These are phyloP conservation scores for Sugiyamaella paludigena DNA, from an alignment of 1,139 yeast genomes.

Conservation along the genomic window DNA sequence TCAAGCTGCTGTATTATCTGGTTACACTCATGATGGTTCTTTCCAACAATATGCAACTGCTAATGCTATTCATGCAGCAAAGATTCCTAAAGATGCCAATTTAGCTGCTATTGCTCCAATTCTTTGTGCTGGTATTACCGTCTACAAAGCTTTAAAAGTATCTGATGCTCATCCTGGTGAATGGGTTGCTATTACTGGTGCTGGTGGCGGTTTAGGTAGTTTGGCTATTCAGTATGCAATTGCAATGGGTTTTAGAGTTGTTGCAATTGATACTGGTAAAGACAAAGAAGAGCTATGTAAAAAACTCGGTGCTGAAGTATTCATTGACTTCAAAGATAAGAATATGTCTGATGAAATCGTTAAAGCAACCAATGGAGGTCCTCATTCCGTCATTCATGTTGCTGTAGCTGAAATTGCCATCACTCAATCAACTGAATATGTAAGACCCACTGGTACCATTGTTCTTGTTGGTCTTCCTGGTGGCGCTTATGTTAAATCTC, in stretches of 20 bases:
- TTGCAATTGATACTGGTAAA: conserved; percentile 74
- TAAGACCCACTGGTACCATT: conserved; percentile 72
- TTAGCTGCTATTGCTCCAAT: conserved; percentile 76
- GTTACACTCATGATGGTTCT: conserved; percentile 79
- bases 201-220: conserved; percentile 83
- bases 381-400: conserved; percentile 78
- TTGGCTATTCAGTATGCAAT: conserved; percentile 77
- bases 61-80: conserved; percentile 82
- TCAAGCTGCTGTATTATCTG: conserved; percentile 64
- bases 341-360: conserved; percentile 52
- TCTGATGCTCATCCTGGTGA: conserved; percentile 66
- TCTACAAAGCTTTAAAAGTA: conserved; percentile 75
- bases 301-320: conserved; percentile 66
- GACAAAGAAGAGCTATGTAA: conserved; percentile 57
- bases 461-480: conserved; percentile 82
- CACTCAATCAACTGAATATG: conserved; percentile 63
- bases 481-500: conserved; percentile 58
- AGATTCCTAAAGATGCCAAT: conserved; percentile 66
- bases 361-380: conserved; percentile 66
- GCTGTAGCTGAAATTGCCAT: conserved; percentile 76
- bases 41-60: conserved; percentile 86
- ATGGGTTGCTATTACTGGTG: conserved; percentile 81
- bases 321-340: conserved; percentile 57
- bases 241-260: conserved; percentile 77
- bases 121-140: conserved; percentile 79